phyloP scores from a whole-genome alignment of 768 basidiomycete species.

The Filobasidium wieringae region DNA sequence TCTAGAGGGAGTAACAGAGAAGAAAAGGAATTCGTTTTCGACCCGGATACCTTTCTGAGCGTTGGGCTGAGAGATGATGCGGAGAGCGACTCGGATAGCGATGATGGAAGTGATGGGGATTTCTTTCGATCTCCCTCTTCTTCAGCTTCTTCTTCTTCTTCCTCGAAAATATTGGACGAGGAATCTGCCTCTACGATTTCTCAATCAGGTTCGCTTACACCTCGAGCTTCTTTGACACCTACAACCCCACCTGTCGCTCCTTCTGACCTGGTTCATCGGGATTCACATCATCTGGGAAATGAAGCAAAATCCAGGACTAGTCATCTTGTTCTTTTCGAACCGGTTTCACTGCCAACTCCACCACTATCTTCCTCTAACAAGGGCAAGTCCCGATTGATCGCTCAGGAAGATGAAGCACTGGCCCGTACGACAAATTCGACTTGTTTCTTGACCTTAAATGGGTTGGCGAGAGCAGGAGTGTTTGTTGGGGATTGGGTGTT shows the following conservation, averaged over 20 bases:
- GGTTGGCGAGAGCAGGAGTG: constrained; percentile 32
- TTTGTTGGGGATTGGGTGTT: constrained; percentile 38
- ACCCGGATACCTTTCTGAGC: constrained; percentile 31
- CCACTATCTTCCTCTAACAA: too few species aligned
- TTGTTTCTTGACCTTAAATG: constrained; percentile 32
- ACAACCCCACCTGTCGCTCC: not conserved
- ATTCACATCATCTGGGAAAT: too few species aligned
- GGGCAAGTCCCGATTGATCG: too few species aligned
- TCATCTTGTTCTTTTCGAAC: too few species aligned
- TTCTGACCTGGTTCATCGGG: too few species aligned
- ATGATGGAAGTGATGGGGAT: constrained; percentile 7
- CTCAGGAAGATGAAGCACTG: too few species aligned
- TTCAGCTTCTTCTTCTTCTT: constrained; percentile 16
- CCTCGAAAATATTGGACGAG: too few species aligned
- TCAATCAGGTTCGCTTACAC: constrained; percentile 12
- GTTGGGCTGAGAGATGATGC: constrained; percentile 7
- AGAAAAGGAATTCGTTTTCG: constrained; percentile 20
- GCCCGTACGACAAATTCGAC: constrained; percentile 15
- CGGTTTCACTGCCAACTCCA: too few species aligned
- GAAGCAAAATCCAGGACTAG: too few species aligned
- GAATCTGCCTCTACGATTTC: constrained; percentile 25
- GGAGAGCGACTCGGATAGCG: constrained; percentile 2
- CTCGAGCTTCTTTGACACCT: not conserved
- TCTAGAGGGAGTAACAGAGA: not conserved
- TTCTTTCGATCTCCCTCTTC: constrained; percentile 9